Base-by-base conservation (phyloP, 805 yeast species). In the Metschnikowia kofuensis region DNA sequence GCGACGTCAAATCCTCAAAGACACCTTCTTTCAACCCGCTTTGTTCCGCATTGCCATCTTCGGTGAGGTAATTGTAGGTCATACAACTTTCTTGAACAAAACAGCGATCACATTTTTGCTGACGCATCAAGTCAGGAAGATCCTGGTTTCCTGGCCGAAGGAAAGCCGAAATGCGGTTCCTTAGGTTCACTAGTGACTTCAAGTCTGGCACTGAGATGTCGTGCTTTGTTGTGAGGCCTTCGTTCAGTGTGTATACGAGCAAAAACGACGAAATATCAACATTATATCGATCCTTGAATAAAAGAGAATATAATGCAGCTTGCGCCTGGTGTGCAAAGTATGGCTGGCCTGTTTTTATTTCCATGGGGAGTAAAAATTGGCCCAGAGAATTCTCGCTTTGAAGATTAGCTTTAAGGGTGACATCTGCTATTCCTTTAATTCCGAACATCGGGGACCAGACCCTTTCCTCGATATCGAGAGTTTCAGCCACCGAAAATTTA, bases 371-470 rank as follows among this genome's bases (percentile, higher is more conserved):
- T 11, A 89, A 75, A 47, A 62, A 75, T 32, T 72, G 78, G n/a
- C 78, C 78, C 1, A 56, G 54, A 12, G 63, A 60, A 6, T 61
- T 54, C 4, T 59, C 52, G 6, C 72, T 72, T 39, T 69, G 69
- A 8, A 77, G 61, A 27, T 69, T 64, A 0, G 87, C 85, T 55
- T 85, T 86, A 1, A 89, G 76, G 0, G 96, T 89, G 2, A 85
- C 96, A 69, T 94, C 99, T 14, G 91, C 82, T 57, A 85, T 80
- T 0, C 99, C 99, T 56, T 89, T 81, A 8, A 94, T 67, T 0
- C 99, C 99, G 69, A 79, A 90, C 61, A 80, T 77, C 0, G 97
- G 96, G 0, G 97, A 89, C 89, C 96, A 84, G 12, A 94, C 84
- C 57, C 84, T 87, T 59, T 94, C 97, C 65, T 94, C 99, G 9